These are phyloP conservation scores for Blastobotrys elegans DNA, from an alignment of 1,139 yeast genomes.

Conservation along the genomic window DNA sequence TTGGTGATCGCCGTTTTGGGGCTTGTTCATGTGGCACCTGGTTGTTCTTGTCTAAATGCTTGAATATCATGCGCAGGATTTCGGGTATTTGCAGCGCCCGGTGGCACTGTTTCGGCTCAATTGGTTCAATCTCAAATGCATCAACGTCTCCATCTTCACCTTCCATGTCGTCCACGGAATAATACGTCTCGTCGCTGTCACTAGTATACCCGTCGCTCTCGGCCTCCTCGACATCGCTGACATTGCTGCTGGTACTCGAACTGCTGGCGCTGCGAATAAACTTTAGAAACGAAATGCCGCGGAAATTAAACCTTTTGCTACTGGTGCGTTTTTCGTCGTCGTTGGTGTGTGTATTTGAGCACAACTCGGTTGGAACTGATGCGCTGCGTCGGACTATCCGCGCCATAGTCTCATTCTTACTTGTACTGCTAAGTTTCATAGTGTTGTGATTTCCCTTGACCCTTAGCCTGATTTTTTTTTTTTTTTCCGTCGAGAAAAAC, in stretches of 20 bases:
- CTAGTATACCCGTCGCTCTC: not conserved
- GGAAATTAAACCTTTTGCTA: not conserved
- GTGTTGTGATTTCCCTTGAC: not conserved
- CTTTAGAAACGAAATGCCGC: not conserved
- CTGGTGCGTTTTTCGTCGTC: not conserved
- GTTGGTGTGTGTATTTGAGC: not conserved
- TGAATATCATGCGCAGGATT: conserved; percentile 56
- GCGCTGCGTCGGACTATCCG: conserved; percentile 10
- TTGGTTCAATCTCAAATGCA: conserved; percentile 8
- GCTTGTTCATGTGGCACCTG: conserved; percentile 54
- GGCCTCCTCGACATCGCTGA: not conserved
- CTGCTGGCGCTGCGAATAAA: not conserved
- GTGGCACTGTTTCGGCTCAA: conserved; percentile 28
- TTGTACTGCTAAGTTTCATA: not conserved
- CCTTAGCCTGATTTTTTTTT: not conserved
- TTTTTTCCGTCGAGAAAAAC: too few relatives aligned
- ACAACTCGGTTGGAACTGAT: conserved; percentile 11
- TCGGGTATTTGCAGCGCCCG: conserved; percentile 73
- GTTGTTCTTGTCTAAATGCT: conserved; percentile 49
- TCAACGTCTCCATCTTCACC: too few relatives aligned
- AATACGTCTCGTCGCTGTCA: not conserved
- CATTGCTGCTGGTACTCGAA: not conserved
- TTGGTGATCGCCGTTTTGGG: conserved; percentile 60
- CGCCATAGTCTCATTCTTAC: not conserved
- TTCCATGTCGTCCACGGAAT: not conserved